These are phyloP conservation scores for Starmera quercuum DNA, from an alignment of 805 yeast genomes.

Conservation along the genomic window DNA sequence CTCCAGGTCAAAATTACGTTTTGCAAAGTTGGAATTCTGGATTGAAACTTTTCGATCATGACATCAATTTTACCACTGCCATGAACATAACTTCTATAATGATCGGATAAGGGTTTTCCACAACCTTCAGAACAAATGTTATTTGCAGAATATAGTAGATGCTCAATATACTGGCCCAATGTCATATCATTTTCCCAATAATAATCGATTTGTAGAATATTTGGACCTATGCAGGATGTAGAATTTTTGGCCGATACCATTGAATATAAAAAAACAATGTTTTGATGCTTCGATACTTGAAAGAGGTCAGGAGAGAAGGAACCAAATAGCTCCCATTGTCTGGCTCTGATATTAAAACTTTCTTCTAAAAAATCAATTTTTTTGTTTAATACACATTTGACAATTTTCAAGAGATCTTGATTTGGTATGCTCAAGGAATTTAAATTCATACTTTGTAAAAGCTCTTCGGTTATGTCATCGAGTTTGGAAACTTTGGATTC, in stretches of 20 bases:
- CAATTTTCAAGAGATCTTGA: conserved; percentile 24
- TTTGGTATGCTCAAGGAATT: conserved; percentile 7
- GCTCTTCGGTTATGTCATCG: conserved; percentile 14
- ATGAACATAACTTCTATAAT: conserved; percentile 82
- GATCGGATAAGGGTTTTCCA: conserved; percentile 61
- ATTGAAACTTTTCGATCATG: conserved; percentile 52
- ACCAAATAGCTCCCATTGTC: conserved; percentile 65
- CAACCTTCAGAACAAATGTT: conserved; percentile 77
- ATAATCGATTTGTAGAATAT: conserved; percentile 71
- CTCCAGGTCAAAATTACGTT: conserved; percentile 86
- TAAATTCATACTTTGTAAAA: conserved; percentile 20
- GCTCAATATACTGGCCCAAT: conserved; percentile 83
- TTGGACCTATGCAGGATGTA: conserved; percentile 92
- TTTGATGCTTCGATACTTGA: conserved; percentile 72
- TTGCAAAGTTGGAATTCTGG: conserved; percentile 50
- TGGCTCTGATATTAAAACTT: conserved; percentile 24
- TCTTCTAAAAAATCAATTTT: conserved; percentile 23
- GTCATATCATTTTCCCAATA: conserved; percentile 90
- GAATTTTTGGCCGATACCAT: conserved; percentile 78
- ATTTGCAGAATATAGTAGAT: conserved; percentile 58
- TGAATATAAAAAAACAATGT: conserved; percentile 69
- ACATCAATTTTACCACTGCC: conserved; percentile 80
- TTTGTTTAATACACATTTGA: conserved; percentile 23
- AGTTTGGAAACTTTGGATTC: conserved; percentile 14
- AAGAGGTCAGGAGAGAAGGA: conserved; percentile 46